These are phyloP conservation scores for Pachyrhizus erosus DNA, from an alignment of 306 rosid species.

Conservation along the genomic window DNA sequence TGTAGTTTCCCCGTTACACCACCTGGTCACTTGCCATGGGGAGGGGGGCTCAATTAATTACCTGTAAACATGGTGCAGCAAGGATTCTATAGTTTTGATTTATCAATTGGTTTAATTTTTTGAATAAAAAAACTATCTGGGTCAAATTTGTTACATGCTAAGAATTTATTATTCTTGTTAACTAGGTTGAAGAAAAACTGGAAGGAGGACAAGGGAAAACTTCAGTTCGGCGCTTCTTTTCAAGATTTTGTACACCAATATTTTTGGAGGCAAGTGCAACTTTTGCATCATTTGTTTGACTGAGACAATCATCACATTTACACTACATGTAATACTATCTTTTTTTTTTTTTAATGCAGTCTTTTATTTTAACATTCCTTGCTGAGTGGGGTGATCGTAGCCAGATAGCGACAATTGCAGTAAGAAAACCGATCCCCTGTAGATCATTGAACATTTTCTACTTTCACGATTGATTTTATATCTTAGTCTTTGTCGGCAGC, in stretches of 20 bases:
- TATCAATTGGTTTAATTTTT: conserved; percentile 23
- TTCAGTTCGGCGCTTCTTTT: conserved; percentile 76
- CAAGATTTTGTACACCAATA: conserved; percentile 96
- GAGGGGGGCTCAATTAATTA: conserved; percentile 15
- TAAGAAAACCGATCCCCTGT: conserved; percentile 51
- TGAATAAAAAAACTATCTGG: not conserved
- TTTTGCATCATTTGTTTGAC: conserved; percentile 15
- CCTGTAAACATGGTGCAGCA: conserved; percentile 12
- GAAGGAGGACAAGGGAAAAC: conserved; percentile 96
- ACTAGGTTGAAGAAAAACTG: conserved; percentile 96
- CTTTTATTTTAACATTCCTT: conserved; percentile 89
- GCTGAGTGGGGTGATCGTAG: conserved; percentile 99
- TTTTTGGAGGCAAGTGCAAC: conserved; percentile 80
- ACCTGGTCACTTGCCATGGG: conserved; percentile 9
- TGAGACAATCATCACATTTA: conserved; percentile 24
- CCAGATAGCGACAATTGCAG: conserved; percentile 99
- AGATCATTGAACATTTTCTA: not conserved
- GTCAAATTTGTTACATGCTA: conserved; percentile 32
- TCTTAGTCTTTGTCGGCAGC: conserved; percentile 23
- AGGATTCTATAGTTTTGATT: conserved; percentile 21
- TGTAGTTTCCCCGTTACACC: conserved; percentile 13
- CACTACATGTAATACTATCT: not conserved
- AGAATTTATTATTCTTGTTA: conserved; percentile 38
- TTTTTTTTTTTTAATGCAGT: conserved; percentile 59
- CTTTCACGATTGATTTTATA: conserved; percentile 14